Base-by-base conservation (phyloP, 1,284 basidiomycete species). In the Calocybe gambosa region DNA sequence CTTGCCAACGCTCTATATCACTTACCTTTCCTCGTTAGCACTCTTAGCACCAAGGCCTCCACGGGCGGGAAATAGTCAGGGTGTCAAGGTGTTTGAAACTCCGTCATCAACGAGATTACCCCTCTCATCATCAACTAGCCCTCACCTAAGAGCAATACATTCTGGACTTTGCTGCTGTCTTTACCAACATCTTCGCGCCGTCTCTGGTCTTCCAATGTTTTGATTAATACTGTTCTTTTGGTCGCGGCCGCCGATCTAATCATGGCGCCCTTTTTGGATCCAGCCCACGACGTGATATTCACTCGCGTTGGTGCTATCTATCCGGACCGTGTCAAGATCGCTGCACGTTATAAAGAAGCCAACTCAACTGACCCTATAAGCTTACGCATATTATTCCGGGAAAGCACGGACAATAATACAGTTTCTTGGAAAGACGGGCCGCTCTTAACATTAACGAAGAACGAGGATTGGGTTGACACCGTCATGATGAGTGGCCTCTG, bases 301-400 rank as follows among this genome's bases (percentile, higher is more conserved):
- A 75, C 78, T 2, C 75, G 85, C 40, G 67, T 87, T 42, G 85
- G 85, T 9, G 84, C 84, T 2, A 73, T 88, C 40, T 76, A 79
- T 56, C 76, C 80, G 9, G 76, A 80, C 52, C 67, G 68, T 41
- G 80, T 67, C 49, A 87, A 85, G 60, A 69, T 88, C 39, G 64
- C 73, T 28, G 74, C 80, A 10, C 77, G 85, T 21, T 77, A 81
- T 56, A 82, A 84, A 38, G 54, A 50, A 9, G 33, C 43, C 23
- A 58, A 70, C 41, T 36, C 50, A 21, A 62, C 63, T 3, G 59
- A 68, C 5, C 54, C 59, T 16, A 46, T 60, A 35, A 58, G 75
- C 13, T 37, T 50, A 13, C 68, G 65, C 21, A 43, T 82, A 34
- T 56, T 77, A 12, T 83, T 74, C 66, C 68, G 79, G 20, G 71